phyloP scores from a whole-genome alignment of 2,329 filamentous ascomycete genomes.

The Cladosporium sp. region DNA sequence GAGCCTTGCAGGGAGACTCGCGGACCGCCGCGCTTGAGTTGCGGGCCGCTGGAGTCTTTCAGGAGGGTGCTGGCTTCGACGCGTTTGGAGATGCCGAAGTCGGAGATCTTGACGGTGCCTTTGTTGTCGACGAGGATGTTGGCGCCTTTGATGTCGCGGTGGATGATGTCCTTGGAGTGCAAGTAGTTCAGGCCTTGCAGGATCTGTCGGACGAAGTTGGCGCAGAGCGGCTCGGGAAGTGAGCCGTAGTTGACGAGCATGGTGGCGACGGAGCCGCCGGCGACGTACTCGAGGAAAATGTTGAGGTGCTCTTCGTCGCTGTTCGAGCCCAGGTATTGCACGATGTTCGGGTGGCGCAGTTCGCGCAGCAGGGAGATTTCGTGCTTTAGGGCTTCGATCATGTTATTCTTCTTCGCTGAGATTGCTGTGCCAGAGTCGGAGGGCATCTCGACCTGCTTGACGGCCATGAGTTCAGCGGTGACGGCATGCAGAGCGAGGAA shows the following conservation, averaged over 20 bases:
- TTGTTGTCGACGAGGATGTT: slow-evolving; percentile 99
- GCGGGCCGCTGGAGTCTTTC: slow-evolving; percentile 20
- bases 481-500: slow-evolving; percentile 93
- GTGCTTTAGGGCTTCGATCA: slow-evolving; percentile 95
- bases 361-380: slow-evolving; percentile 94
- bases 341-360: slow-evolving; percentile 93
- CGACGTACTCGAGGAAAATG: slow-evolving; percentile 99
- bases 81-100: slow-evolving; percentile 98
- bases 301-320: slow-evolving; percentile 89
- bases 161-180: slow-evolving; percentile 92
- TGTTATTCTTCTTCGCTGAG: slow-evolving; percentile 90
- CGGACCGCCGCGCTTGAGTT: slow-evolving; percentile 52
- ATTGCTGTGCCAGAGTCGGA: slow-evolving; percentile 71
- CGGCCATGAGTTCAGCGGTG: slow-evolving; percentile 93
- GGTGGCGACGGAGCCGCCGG: slow-evolving; percentile 92
- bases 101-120: slow-evolving; percentile 97
- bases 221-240: slow-evolving; percentile 85
- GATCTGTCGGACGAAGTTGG: slow-evolving; percentile 96
- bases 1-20: slow-evolving; percentile 84
- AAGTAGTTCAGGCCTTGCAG: slow-evolving; percentile 88
- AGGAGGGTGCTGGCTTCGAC: slow-evolving; percentile 88
- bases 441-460: slow-evolving; percentile 95
- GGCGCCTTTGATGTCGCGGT: slow-evolving; percentile 97
- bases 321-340: slow-evolving; percentile 94
- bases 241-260: slow-evolving; percentile 99